Evolutionary conservation across 2,329 filamentous ascomycete species (phyloP), one percentile per base, ranked within the genome.

Genomic region (Venturia pyrina): DNA sequence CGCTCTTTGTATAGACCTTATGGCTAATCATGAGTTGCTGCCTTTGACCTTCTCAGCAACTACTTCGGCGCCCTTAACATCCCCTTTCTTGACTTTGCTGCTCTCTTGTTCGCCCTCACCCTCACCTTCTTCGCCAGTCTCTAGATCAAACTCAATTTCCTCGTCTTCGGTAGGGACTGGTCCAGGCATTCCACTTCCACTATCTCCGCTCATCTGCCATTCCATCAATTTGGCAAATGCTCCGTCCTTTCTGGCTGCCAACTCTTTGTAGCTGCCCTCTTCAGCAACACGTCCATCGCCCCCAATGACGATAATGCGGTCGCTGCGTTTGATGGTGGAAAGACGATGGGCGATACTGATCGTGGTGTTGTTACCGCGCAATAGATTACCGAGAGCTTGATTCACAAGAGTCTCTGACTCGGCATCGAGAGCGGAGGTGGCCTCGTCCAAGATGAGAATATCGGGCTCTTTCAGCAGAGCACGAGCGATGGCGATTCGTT

Each of bases 341-440:
- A 99, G 83, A 61, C 96, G 87, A 78, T 99, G 95, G 0, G 95
- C 96, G 72, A 99, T 99, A 65, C 91, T 96, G 74, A 99, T 98
- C 13, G 95, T 99, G 0, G 96, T 99, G 77, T 95, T 97, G 73
- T 67, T 40, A 41, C 92, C 92, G 68, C 86, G 84, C 37, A 99
- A 87, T 43, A 99, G 83, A 57, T 86, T 87, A 7, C 87, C 86
- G 2, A 99, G 82, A 3, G 95, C 95, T 71, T 91, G 88, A 75
- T 99, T 99, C 67, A 99, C 95, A 2, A 98, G 84, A 0, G 95
- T 98, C 76, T 99, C 95, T 0, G 91, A 96, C 77, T 99, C 95
- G 17, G 95, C 95, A 74, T 99, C 95, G 8, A 99, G 83, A 0
- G 95, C 95, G 2, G 91, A 96, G 0, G 96, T 99, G 21, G 96